Evolutionary conservation across 1,139 yeast species (phyloP), one percentile per base, ranked within the genome.

Genomic region (Scheffersomyces illinoinensis): DNA sequence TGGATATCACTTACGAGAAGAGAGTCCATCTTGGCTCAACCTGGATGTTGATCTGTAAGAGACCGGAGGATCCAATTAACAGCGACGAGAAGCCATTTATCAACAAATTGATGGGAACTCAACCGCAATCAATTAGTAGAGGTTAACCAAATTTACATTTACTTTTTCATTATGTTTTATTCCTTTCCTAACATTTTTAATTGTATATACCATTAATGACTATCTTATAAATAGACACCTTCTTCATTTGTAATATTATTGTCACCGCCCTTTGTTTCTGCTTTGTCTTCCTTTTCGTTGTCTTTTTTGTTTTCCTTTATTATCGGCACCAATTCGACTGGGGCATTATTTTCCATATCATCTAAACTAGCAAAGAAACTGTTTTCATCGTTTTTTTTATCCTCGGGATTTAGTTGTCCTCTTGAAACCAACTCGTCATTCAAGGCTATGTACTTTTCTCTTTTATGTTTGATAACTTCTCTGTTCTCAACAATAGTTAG

Each of bases 11-110:
- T 1, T 87, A 86, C 64, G 93, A 91, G 66, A 86, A 86, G 64
- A 80, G 97, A 65, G 88, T 87, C 26, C 98, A 95, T 76, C 82
- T 95, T 62, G 98, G 99, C n/a, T 90, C 98, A 2, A 92, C 98
- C 4, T 90, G 96, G 96, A 84, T 90, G 76, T 79, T 90, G 65
- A 86, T 89, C 6, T 89, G 93, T 54, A 90, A 90, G 74, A 79
- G 84, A 64, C 89, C 90, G 20, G 90, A 88, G 58, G 96, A 90
- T 69, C 81, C 84, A 5, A 78, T 78, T 51, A 70, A 68, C 39
- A 58, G 70, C 52, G 81, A 77, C 53, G 85, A 81, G 62, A 79
- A 79, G 64, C 77, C 83, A 23, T 81, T 80, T 65, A 69, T 75
- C 62, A 76, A 78, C 61, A 79, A 78, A 67, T 71, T 81, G 60